Evolutionary conservation across 257 asterid genomes (phyloP), one percentile per base, ranked within the genome.

Genomic region (Eucommia ulmoides): DNA sequence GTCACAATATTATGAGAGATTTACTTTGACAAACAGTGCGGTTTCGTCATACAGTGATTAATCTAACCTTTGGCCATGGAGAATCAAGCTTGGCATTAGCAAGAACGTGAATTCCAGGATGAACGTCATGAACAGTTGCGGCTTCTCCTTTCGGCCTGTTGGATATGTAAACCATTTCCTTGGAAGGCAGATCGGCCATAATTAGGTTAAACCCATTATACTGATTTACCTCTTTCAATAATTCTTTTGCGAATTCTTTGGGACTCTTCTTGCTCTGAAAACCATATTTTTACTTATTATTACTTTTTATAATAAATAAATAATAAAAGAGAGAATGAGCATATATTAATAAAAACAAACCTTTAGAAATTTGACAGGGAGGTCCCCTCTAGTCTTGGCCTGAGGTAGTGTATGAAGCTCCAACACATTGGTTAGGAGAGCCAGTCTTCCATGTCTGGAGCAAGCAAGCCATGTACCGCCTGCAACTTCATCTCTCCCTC

Each of bases 391-490:
- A 58, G 71, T 77, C 51, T 66, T 83, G 8, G 92, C 88, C 63
- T 71, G 72, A 1, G 88, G 81, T 45, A 53, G 60, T 0, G 67
- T 46, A 16, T 74, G 69, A 20, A 69, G 68, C 62, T 77, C 91
- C 42, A 80, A 64, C 53, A 83, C 92, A 61, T 83, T 83, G 7
- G 92, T 83, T 19, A 80, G 59, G 41, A 83, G 80, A 22, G 88
- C 87, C 46, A 83, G 58, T 45, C 72, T 53, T 0, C 93, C 93
- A 2, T 65, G 54, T 41, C 56, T 73, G 8, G 94, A 83, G 58
- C 82, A 74, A 8, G 94, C 94, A 33, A 83, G 55, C 91, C 94
- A 80, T 23, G 91, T 80, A 1, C 94, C 94, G 1, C 94, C 87
- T 18, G 68, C 91, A 0, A 80, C 74, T 54, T 80, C 80, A 45